These are phyloP conservation scores for Puccinia novopanici DNA, from an alignment of 1,284 basidiomycete genomes.

Conservation along the genomic window DNA sequence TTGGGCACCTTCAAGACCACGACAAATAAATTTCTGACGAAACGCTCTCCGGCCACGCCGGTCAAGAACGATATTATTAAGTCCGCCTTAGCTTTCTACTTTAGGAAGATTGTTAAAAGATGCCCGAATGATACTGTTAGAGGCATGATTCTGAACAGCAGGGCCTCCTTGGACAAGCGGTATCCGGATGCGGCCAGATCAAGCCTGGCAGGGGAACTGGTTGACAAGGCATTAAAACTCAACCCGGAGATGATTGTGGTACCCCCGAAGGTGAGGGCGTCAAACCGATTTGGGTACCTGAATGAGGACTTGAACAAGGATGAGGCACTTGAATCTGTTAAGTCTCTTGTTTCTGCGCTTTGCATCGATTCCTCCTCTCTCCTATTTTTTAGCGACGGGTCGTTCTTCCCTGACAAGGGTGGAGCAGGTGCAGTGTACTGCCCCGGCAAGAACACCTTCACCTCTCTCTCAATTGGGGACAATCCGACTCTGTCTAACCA, in stretches of 20 bases:
- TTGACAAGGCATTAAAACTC: neutral
- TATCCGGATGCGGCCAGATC: neutral
- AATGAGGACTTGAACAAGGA: neutral
- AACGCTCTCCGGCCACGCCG: neutral
- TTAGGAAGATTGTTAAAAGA: neutral
- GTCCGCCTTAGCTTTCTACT: neutral
- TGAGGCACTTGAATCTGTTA: neutral
- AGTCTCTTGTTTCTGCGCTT: neutral
- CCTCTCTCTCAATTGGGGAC: neutral
- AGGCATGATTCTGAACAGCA: neutral
- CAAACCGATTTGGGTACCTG: neutral
- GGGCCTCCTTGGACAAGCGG: neutral
- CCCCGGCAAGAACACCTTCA: neutral
- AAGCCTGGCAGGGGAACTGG: neutral
- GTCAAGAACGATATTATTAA: neutral
- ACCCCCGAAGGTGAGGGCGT: neutral
- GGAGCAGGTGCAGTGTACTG: neutral
- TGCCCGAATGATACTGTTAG: neutral
- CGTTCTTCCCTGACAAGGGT: neutral
- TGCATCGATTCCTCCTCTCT: neutral
- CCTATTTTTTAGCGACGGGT: neutral
- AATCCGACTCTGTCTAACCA: neutral
- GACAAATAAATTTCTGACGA: neutral
- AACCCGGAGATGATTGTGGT: neutral
- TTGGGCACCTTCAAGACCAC: neutral